Evolutionary conservation across 129 eudicot genomes (phyloP), one percentile per base, ranked within the genome.

Genomic region (Flaveria sonorensis): DNA sequence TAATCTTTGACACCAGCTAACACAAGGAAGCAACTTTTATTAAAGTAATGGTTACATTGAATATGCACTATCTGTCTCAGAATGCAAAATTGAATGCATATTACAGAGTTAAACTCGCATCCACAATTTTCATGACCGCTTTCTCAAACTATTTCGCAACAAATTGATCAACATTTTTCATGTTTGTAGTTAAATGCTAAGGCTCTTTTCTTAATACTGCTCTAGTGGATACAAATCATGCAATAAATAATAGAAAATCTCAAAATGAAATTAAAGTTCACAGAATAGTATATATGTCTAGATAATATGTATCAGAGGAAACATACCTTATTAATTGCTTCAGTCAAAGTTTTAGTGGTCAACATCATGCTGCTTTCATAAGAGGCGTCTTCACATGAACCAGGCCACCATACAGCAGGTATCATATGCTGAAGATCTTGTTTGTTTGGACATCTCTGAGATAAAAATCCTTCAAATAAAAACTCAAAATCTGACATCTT

Each of bases 381-480:
- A 19, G 97, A 87, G 14, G 84, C 70, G 65, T 95, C 97, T 79
- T 92, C 99, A 79, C 75, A 83, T 30, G 99, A 91, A 77, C 97
- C 96, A 78, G 99, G 96, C 99, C 99, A 95, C 96, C 99, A 91
- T 55, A 95, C 97, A 76, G 88, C 86, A 83, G 99, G 99, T 85
- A 95, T 91, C 88, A 92, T 68, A 64, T 71, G 68, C 53, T 87
- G 97, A 48, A 95, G 97, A 82, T 95, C 99, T 80, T 86, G 92
- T 77, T 89, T 92, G 76, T 92, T 92, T 51, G 97, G 99, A 83
- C 83, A 86, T 82, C 87, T 86, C 85, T 92, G 87, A 39, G 96
- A 85, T 53, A 95, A 78, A 75, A 95, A 89, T 26, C 96, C 99
- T 87, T 95, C 99, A 68, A 95, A 90, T 40, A 86, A 65, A 57